Evolutionary conservation across 257 asterid genomes (phyloP).

Genomic region (Solanum paucissectum): DNA sequence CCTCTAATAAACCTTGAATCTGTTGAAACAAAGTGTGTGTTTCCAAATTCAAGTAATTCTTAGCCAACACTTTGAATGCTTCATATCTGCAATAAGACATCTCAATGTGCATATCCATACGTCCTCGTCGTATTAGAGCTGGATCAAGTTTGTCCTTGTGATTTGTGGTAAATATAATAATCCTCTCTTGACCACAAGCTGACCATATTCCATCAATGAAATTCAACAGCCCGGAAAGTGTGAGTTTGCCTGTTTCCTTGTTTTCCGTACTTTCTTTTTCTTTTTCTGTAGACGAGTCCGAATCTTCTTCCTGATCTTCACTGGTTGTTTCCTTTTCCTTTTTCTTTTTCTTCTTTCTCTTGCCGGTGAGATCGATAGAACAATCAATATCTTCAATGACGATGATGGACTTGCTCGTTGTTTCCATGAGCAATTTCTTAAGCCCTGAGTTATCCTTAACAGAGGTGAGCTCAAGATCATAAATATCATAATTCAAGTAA

Average conservation of each 20-base stretch:
- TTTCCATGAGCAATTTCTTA: background rate
- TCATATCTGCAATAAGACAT: background rate
- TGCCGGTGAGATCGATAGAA: background rate
- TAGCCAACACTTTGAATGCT: background rate
- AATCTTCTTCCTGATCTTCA: background rate
- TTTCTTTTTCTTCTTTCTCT: background rate
- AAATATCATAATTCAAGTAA: background rate
- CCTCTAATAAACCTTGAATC: background rate
- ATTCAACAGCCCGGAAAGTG: background rate
- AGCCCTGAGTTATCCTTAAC: background rate
- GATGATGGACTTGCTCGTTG: background rate
- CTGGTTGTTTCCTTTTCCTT: background rate
- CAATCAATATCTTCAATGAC: background rate
- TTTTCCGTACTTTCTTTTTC: background rate
- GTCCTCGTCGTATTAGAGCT: background rate
- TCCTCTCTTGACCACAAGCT: background rate
- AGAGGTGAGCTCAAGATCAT: background rate
- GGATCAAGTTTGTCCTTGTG: background rate
- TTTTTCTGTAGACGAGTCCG: background rate
- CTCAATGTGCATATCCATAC: constrained; percentile 2
- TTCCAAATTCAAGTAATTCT: background rate
- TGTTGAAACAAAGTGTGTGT: background rate
- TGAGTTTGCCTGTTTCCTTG: background rate
- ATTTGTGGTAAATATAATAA: background rate
- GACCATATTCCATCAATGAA: background rate